Percentiles rank a stretch among this genome's conserved stretches.
Conservation (phyloP, 768 basidiomycete species). For the Lactarius hengduanensis region DNA sequence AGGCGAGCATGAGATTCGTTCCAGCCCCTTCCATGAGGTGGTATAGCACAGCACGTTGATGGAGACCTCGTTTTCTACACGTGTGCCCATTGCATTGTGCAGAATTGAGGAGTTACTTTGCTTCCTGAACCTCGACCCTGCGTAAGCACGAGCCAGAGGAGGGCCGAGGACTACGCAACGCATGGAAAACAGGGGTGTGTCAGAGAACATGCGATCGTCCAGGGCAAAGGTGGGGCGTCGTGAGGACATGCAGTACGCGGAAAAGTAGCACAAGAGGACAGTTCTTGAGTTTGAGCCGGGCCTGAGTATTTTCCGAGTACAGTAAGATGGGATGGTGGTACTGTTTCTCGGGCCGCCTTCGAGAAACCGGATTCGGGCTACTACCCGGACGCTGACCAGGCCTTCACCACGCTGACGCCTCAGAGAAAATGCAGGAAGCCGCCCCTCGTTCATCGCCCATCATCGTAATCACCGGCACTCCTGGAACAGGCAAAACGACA, state of each 20-base stretch:
- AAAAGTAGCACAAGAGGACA: background rate
- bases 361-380: background rate
- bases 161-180: background rate
- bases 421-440: constrained; percentile 17
- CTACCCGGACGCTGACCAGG: background rate
- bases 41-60: background rate
- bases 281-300: background rate
- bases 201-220: background rate
- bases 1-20: background rate
- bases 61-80: constrained; percentile 4
- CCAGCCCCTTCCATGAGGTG: constrained; percentile 1
- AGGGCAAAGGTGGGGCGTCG: background rate
- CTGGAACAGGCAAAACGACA: constrained; percentile 95
- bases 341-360: background rate
- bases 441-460: constrained; percentile 47
- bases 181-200: background rate
- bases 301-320: too few species aligned
- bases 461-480: constrained; percentile 87
- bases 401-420: background rate
- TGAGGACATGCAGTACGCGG: background rate
- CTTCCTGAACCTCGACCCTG: background rate
- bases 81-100: background rate
- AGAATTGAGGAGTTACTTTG: background rate
- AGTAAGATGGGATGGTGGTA: too few species aligned
- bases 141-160: background rate